Conservation (phyloP, 768 basidiomycete species). For the Tricholoma bakamatsutake region DNA sequence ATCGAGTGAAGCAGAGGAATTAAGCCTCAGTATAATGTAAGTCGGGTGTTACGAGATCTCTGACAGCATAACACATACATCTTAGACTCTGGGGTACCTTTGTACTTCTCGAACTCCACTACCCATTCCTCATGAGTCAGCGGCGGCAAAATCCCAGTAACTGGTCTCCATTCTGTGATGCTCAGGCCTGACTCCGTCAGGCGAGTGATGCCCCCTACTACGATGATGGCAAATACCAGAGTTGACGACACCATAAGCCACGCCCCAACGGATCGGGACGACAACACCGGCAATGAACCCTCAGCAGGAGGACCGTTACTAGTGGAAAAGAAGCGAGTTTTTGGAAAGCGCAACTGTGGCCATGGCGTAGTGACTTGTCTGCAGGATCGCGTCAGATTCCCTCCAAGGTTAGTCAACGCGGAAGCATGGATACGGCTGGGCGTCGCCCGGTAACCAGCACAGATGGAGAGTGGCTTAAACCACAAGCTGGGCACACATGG, state of each 20-base stretch:
- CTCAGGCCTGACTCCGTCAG: slow-evolving; percentile 96
- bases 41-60: background rate
- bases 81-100: slow-evolving; percentile 91
- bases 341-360: background rate
- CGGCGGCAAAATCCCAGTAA: slow-evolving; percentile 86
- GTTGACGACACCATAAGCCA: slow-evolving; percentile 86
- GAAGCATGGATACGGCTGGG: background rate
- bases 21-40: slow-evolving; percentile 49
- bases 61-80: slow-evolving; percentile 49
- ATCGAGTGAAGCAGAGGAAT: slow-evolving; percentile 78
- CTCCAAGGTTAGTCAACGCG: background rate
- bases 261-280: slow-evolving; percentile 64
- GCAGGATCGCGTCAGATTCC: background rate
- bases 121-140: slow-evolving; percentile 73
- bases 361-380: background rate
- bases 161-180: slow-evolving; percentile 96
- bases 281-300: slow-evolving; percentile 45
- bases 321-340: background rate
- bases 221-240: slow-evolving; percentile 86
- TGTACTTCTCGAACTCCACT: slow-evolving; percentile 90
- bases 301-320: slow-evolving; percentile 3
- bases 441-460: background rate
- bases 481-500: background rate
- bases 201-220: slow-evolving; percentile 94
- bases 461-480: background rate